Percentiles rank a stretch among this genome's conserved stretches.
phyloP scores from a whole-genome alignment of 1,284 basidiomycete genomes.

The Tylopilus sp. region DNA sequence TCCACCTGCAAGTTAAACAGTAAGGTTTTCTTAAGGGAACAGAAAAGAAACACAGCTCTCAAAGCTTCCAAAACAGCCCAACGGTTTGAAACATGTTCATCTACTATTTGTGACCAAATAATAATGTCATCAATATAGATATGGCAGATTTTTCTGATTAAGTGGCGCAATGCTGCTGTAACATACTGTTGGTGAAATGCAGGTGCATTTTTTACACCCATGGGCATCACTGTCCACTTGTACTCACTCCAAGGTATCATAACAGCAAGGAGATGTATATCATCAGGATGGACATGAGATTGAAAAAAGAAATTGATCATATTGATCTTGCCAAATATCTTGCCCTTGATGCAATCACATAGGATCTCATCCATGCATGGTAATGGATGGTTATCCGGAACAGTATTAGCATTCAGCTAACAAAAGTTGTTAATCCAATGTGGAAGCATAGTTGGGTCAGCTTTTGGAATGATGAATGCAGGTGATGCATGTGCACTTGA shows the following conservation, averaged over 20 bases:
- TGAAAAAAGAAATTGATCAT: slow-evolving; percentile 45
- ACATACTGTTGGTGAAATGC: slow-evolving; percentile 23
- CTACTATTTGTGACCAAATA: slow-evolving; percentile 33
- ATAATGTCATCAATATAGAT: slow-evolving; percentile 43
- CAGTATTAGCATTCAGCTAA: background rate
- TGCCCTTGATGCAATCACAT: slow-evolving; percentile 11
- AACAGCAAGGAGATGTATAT: slow-evolving; percentile 34
- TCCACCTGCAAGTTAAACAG: background rate
- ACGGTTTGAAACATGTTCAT: slow-evolving; percentile 30
- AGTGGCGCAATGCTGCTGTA: slow-evolving; percentile 4
- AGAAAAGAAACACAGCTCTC: background rate
- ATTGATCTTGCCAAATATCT: slow-evolving; percentile 34
- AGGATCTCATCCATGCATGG: background rate
- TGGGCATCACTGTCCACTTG: slow-evolving; percentile 33
- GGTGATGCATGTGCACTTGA: background rate
- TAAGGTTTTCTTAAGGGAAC: background rate
- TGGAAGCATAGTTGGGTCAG: background rate
- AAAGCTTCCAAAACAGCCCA: background rate
- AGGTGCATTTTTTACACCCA: slow-evolving; percentile 27
- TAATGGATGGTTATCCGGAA: background rate
- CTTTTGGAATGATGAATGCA: background rate
- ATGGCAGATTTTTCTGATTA: slow-evolving; percentile 21
- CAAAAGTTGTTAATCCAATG: background rate
- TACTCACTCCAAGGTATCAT: slow-evolving; percentile 30
- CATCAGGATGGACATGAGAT: slow-evolving; percentile 32